phyloP scores from a whole-genome alignment of 2,329 filamentous ascomycete genomes.

The Chaetomiaceae sp. region DNA sequence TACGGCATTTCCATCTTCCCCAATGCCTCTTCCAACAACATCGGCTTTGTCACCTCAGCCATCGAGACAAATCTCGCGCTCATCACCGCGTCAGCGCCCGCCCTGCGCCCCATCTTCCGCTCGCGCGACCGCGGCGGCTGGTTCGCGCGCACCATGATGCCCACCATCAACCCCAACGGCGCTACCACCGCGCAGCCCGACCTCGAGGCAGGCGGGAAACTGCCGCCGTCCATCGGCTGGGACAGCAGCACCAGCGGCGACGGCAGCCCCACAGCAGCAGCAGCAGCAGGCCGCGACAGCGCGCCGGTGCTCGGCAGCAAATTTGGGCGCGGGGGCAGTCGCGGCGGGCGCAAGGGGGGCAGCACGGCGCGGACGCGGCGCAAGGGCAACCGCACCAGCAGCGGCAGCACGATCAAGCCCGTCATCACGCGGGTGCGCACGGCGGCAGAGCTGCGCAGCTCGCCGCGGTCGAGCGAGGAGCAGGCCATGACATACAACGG shows the following conservation, averaged over 20 bases:
- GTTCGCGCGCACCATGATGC: conserved; percentile 27
- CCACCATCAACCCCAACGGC: conserved; percentile 12
- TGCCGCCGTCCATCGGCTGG: conserved; percentile 17
- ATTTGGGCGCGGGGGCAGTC: conserved; percentile 29
- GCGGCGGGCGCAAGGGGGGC: conserved; percentile 28
- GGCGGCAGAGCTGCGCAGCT: conserved; percentile 26
- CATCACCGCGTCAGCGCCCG: conserved; percentile 37
- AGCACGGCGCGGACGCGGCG: conserved; percentile 7
- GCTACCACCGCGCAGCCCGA: conserved; percentile 2
- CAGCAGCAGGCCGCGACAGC: neutral
- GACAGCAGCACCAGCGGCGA: neutral
- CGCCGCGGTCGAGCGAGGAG: conserved; percentile 30
- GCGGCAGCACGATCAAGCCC: conserved; percentile 15
- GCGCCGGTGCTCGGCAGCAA: conserved; percentile 8
- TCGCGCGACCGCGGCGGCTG: conserved; percentile 26
- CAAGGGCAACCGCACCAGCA: conserved; percentile 8
- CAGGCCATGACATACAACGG: conserved; percentile 32
- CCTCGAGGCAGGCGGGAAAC: conserved; percentile 18
- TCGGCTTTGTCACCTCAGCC: conserved; percentile 32
- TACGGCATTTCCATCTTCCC: conserved; percentile 25
- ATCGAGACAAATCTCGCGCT: conserved; percentile 39
- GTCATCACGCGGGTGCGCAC: conserved; percentile 22
- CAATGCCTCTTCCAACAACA: conserved; percentile 26
- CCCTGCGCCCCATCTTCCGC: conserved; percentile 34
- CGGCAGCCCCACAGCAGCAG: neutral